phyloP scores from a whole-genome alignment of 306 rosid genomes.

The Glycine soja region DNA sequence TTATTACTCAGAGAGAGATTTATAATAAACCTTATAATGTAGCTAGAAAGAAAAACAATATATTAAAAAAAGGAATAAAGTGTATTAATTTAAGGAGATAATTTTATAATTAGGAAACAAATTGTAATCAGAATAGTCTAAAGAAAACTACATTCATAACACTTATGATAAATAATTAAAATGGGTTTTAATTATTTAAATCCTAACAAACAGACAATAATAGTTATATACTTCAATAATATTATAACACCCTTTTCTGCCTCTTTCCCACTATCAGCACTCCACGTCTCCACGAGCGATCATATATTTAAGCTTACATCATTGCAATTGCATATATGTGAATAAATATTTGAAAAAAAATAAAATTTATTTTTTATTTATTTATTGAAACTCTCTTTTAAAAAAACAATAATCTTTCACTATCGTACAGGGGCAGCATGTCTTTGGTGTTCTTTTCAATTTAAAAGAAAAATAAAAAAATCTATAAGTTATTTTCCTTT shows the following conservation, averaged over 20 bases:
- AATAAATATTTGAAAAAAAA: too few species aligned
- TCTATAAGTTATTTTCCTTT: too few species aligned
- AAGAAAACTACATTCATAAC: background rate
- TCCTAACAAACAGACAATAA: background rate
- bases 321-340: too few species aligned
- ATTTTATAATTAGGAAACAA: background rate
- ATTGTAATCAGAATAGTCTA: background rate
- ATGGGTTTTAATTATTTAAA: background rate
- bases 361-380: too few species aligned
- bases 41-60: too few species aligned
- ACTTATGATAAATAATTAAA: background rate
- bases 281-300: background rate
- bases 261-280: background rate
- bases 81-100: background rate
- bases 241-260: background rate
- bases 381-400: too few species aligned
- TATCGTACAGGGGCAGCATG: too few species aligned
- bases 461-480: too few species aligned
- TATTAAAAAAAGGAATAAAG: too few species aligned
- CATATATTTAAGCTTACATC: conserved; percentile 6
- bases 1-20: background rate
- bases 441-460: too few species aligned
- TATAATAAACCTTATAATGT: too few species aligned
- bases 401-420: too few species aligned
- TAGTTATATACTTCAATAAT: background rate